Base-by-base conservation (phyloP, 768 basidiomycete genomes). In the Hypsizygus marmoreus region DNA sequence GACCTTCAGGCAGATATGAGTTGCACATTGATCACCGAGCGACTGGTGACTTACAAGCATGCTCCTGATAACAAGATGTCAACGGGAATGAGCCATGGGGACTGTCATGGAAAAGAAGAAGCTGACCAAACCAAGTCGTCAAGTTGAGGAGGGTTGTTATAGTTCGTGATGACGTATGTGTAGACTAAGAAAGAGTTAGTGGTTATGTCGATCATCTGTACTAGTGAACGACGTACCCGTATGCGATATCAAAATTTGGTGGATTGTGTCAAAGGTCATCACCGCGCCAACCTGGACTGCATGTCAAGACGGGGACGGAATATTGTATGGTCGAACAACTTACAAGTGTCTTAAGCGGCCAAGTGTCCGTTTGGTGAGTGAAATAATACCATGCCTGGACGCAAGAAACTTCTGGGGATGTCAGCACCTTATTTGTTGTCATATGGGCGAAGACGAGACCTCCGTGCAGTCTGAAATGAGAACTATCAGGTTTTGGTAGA, bases 361-460 rank as follows among this genome's bases (percentile, higher is more conserved):
- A 80, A 19, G 61, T 54, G 56, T 82, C 81, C 19, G 61, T 66
- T 41, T 77, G 73, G 55, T 82, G 72, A 12, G 63, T 67, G 45
- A 61, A 81, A 53, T 82, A 84, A 50, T 75, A 80, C 69, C 71
- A 80, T 1, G 72, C 69, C 57, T 84, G 82, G 22, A 82, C 61
- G 30, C 68, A 67, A 6, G 77, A 77, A n/a, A 81, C 81, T 84
- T 33, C 25, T 6, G 14, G 10, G 19, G 19, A 25, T 40, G 41
- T 40, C 43, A 32, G 28, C 33, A 33, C n/a, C n/a, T n/a, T n/a
- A n/a, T n/a, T n/a, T n/a, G n/a, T n/a, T 4, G 26, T 38, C n/a
- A 26, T 26, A 1, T 4, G 4, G 16, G 33, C 1, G 13, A 32
- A 20, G 1, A 14, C 56, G 65, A 8, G 44, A 80, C 80, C 73